phyloP scores from a whole-genome alignment of 805 yeast genomes.

The Yamadazyma kitorensis region DNA sequence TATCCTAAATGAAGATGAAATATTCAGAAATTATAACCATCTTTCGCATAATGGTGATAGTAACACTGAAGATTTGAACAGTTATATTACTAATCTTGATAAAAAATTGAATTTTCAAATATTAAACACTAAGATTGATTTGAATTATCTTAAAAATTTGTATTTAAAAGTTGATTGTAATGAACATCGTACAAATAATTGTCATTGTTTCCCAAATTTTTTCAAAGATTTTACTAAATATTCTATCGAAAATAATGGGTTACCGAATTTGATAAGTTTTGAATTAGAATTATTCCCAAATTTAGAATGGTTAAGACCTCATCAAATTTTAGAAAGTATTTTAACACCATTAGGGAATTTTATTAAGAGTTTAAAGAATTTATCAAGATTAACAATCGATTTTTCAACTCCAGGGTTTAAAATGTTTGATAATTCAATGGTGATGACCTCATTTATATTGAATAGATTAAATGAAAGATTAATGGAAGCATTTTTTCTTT shows the following conservation, averaged over 20 bases:
- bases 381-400: slow-evolving; percentile 26
- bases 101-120: slow-evolving; percentile 19
- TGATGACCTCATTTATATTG: slow-evolving; percentile 26
- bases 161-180: slow-evolving; percentile 30
- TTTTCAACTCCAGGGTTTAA: slow-evolving; percentile 35
- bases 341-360: slow-evolving; percentile 31
- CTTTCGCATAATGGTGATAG: slow-evolving; percentile 1
- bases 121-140: slow-evolving; percentile 23
- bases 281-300: slow-evolving; percentile 31
- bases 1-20: slow-evolving; percentile 10
- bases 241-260: slow-evolving; percentile 20
- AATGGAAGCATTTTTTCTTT: slow-evolving; percentile 34
- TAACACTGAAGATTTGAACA: slow-evolving; percentile 4
- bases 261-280: slow-evolving; percentile 28
- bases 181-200: slow-evolving; percentile 20
- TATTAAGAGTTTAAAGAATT: slow-evolving; percentile 21
- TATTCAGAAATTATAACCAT: slow-evolving; percentile 1
- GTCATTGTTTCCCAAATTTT: slow-evolving; percentile 27
- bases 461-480: slow-evolving; percentile 31
- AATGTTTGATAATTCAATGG: slow-evolving; percentile 32
- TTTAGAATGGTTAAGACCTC: slow-evolving; percentile 35
- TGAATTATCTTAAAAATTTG: slow-evolving; percentile 19
- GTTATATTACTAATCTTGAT: slow-evolving; percentile 13
- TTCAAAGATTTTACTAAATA: slow-evolving; percentile 23
- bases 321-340: slow-evolving; percentile 27